Percentiles rank a stretch among this genome's conserved stretches.
Evolutionary conservation across 768 basidiomycete genomes (phyloP).

Genomic region (Amanita fuliginea): DNA sequence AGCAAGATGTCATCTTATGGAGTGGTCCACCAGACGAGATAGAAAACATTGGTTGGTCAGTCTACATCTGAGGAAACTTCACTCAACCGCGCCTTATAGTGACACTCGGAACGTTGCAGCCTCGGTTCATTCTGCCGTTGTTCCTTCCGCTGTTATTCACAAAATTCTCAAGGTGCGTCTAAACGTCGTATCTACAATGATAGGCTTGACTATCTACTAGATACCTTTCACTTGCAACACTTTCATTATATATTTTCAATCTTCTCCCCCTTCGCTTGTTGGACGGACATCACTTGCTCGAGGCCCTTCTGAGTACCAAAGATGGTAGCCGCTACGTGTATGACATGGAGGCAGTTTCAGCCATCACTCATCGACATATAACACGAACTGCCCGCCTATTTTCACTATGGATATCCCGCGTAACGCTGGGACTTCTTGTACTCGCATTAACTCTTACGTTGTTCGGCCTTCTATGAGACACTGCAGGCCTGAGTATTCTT

Average conservation of each 20-base stretch:
- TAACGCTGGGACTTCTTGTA: constrained; percentile 1
- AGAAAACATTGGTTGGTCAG: constrained; percentile 46
- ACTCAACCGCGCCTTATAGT: constrained; percentile 26
- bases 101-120: constrained; percentile 33
- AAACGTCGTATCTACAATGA: not conserved
- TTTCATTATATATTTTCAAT: constrained; percentile 79
- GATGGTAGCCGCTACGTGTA: not conserved
- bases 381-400: not conserved
- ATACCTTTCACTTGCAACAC: constrained; percentile 51
- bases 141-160: constrained; percentile 25
- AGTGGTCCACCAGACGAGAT: constrained; percentile 59
- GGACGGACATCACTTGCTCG: constrained; percentile 58
- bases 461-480: not conserved
- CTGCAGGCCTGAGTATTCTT: not conserved
- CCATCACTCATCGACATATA: not conserved
- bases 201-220: constrained; percentile 19
- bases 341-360: constrained; percentile 18
- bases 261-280: constrained; percentile 61
- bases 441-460: not conserved
- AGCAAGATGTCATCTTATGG: constrained; percentile 50
- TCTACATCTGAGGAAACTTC: not conserved
- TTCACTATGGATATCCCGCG: not conserved
- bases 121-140: constrained; percentile 33
- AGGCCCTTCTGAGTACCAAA: constrained; percentile 13
- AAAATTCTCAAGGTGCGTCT: constrained; percentile 46